Base-by-base conservation (phyloP, 371 early-diverging fungal species). In the Paraphysoderma sedebokerense region DNA sequence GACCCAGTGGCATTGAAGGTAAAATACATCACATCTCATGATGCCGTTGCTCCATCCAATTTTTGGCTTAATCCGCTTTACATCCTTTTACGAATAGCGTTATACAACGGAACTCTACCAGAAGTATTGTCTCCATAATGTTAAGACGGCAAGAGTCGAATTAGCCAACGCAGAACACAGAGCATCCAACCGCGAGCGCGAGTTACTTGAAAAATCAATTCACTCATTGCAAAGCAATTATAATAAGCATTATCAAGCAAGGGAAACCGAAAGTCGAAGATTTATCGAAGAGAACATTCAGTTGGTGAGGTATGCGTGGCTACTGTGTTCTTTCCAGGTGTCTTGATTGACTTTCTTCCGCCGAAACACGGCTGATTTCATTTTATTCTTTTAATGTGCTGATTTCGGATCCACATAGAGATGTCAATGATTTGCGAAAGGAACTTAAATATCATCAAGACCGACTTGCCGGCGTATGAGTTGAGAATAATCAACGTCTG, bases 171-270 rank as follows among this genome's bases (percentile, higher is more conserved):
- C n/a, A 38, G 4, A 5, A 23, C 64, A 67, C 51, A 60, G 59
- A 19, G 70, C 68, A 44, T 63, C 60, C 46, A 45, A 62, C 2
- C 56, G 70, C 11, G 69, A 73, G 54, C 57, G 70, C 30, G 66
- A 73, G 36, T 56, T 68, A 47, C 57, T 71, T 30, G 68, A 71
- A 47, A 56, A 63, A 28, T 69, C 70, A 6, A 62, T 65, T n/a
- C 52, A 54, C 29, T 60, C 70, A 12, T 56, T 73, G 0, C 49
- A 63, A 0, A 52, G 58, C 22, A 65, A 71, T 42, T 55, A 66
- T 22, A 33, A 51, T 6, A 71, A 73, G 54, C 41, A 68, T 66
- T 29, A 67, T 68, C 68, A 42, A 55, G 40, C 40, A 24, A 34
- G 28, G 22, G 37, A 55, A 47, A 38, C 17, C 24, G 72, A 72